Conservation (phyloP, 805 yeast genomes). For the Wickerhamiella brachini region DNA sequence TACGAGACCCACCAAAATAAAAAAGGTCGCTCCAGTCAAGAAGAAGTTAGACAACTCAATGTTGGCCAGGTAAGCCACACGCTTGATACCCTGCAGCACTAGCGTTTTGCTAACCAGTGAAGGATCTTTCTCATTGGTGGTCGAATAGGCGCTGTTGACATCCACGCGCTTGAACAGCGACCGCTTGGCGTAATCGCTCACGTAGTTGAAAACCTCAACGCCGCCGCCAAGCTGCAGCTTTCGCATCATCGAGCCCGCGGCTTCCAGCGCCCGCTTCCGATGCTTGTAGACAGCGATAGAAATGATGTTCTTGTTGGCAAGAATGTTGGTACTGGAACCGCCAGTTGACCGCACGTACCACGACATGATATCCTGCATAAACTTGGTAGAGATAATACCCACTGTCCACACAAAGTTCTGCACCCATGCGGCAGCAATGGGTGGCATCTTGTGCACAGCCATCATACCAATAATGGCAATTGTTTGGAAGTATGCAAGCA, state of each 20-base stretch:
- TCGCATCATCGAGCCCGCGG: slow-evolving; percentile 3
- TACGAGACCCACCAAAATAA: slow-evolving; percentile 60
- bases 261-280: slow-evolving; percentile 16
- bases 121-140: slow-evolving; percentile 41
- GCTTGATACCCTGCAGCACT: slow-evolving; percentile 78
- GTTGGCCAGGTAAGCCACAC: slow-evolving; percentile 72
- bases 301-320: slow-evolving; percentile 46
- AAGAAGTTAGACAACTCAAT: slow-evolving; percentile 81
- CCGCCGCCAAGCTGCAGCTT: not conserved
- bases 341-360: slow-evolving; percentile 49
- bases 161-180: slow-evolving; percentile 7
- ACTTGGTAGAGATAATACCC: slow-evolving; percentile 66
- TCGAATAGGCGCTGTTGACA: slow-evolving; percentile 12
- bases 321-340: slow-evolving; percentile 66
- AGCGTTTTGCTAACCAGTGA: slow-evolving; percentile 53
- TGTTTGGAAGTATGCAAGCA: slow-evolving; percentile 87
- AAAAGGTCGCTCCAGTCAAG: slow-evolving; percentile 74
- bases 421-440: slow-evolving; percentile 96
- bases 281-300: slow-evolving; percentile 70
- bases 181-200: not conserved
- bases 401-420: slow-evolving; percentile 94
- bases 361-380: slow-evolving; percentile 43
- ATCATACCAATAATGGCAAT: slow-evolving; percentile 88
- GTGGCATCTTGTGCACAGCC: slow-evolving; percentile 87
- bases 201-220: not conserved